Conservation (phyloP, 1,139 yeast genomes). For the Blastobotrys aristatus region DNA sequence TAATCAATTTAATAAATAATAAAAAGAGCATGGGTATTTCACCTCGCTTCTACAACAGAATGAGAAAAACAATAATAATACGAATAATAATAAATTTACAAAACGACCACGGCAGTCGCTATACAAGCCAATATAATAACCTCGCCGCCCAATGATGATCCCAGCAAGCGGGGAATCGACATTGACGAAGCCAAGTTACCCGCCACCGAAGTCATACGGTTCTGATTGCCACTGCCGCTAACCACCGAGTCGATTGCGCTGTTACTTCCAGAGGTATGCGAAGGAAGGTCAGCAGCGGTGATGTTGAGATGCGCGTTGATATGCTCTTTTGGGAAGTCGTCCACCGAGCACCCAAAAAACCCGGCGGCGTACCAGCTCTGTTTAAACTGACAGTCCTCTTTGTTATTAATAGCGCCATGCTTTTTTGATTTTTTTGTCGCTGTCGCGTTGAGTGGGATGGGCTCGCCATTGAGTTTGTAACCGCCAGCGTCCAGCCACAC, state of each 20-base stretch:
- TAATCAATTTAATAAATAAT: no score
- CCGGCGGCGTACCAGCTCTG: slow-evolving; percentile 5
- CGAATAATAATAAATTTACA: no score
- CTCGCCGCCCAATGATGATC: neutral
- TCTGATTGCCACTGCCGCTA: no score
- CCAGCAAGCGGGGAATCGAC: neutral
- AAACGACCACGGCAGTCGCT: no score
- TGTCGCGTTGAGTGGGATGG: neutral
- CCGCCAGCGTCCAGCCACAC: neutral
- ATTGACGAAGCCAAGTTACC: neutral
- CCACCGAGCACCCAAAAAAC: neutral
- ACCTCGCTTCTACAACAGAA: no score
- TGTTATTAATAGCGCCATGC: neutral
- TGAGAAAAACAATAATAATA: no score
- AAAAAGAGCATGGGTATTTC: no score
- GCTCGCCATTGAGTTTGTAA: neutral
- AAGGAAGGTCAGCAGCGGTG: neutral
- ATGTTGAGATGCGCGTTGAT: neutral
- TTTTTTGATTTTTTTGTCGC: neutral
- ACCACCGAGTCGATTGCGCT: neutral
- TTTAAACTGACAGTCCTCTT: neutral
- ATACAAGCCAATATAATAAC: neutral
- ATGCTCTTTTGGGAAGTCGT: slow-evolving; percentile 1
- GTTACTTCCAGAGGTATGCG: neutral
- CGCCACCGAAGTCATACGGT: neutral